Percentiles rank a stretch among this genome's conserved stretches.
These are phyloP conservation scores for Herpotrichia juniperi DNA, from an alignment of 2,329 filamentous ascomycete genomes.

Conservation along the genomic window DNA sequence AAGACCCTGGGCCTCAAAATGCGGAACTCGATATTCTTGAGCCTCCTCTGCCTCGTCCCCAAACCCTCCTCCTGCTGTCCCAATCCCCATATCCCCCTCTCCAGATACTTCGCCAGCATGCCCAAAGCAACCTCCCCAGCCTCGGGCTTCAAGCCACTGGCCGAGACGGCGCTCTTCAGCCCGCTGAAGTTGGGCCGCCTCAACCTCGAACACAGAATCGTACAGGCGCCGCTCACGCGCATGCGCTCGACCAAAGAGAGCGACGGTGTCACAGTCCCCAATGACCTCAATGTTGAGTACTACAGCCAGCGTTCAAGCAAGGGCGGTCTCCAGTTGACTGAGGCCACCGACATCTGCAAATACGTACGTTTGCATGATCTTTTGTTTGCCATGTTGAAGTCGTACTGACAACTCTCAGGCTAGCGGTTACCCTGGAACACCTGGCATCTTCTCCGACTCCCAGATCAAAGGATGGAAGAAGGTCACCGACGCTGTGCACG, in stretches of 20 bases:
- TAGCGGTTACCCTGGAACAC: conserved; percentile 44
- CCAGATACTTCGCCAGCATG: conserved; percentile 25
- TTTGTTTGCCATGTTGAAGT: background rate
- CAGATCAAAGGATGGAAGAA: conserved; percentile 59
- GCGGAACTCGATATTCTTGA: background rate
- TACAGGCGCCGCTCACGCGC: conserved; percentile 49
- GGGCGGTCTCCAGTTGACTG: conserved; percentile 65
- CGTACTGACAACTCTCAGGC: conserved; percentile 28
- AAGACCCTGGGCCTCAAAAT: conserved; percentile 22
- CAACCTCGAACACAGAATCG: conserved; percentile 45
- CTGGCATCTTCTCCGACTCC: conserved; percentile 40
- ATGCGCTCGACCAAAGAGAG: conserved; percentile 57
- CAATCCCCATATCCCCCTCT: background rate
- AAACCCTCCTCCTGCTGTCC: background rate
- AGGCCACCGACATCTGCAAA: conserved; percentile 55
- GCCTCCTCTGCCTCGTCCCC: background rate
- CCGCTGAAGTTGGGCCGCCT: conserved; percentile 41
- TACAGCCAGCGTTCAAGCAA: conserved; percentile 61
- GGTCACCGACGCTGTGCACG: conserved; percentile 58
- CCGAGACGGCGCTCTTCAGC: conserved; percentile 39
- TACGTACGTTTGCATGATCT: conserved; percentile 25
- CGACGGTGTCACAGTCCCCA: conserved; percentile 52
- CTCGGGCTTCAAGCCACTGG: conserved; percentile 34
- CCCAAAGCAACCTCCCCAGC: conserved; percentile 36
- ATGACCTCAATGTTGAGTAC: conserved; percentile 56